These are phyloP conservation scores for Fonsecaea monophora DNA, from an alignment of 2,329 filamentous ascomycete genomes.

Conservation along the genomic window DNA sequence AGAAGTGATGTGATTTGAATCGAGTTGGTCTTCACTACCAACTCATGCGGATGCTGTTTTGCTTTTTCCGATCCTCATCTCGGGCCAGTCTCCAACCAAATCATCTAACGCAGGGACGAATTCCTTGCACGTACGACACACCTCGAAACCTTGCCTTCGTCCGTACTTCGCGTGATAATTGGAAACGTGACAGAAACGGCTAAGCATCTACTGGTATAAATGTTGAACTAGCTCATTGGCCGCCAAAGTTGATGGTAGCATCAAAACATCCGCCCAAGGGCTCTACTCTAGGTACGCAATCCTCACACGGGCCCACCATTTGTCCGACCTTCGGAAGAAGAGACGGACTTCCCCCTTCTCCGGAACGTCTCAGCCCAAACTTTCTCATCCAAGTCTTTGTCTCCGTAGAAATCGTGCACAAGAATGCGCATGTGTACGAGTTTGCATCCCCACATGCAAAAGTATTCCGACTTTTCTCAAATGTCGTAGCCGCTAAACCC, in stretches of 20 bases:
- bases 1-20: no score
- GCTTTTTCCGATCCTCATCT: neutral
- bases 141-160: no score
- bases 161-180: no score
- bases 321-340: neutral
- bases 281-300: neutral
- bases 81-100: no score
- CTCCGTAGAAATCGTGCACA: neutral
- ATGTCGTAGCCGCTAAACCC: conserved; percentile 38
- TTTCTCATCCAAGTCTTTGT: neutral
- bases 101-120: no score
- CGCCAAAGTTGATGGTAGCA: neutral
- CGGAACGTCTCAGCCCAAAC: neutral
- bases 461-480: neutral
- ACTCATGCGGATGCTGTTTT: neutral
- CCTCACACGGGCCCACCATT: neutral
- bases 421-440: neutral
- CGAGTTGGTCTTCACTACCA: no score
- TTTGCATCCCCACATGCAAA: conserved; percentile 3
- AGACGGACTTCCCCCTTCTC: neutral
- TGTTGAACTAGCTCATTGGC: neutral
- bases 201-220: neutral
- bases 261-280: neutral
- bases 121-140: no score
- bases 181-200: neutral